Conservation (phyloP, 2,329 filamentous ascomycete species). For the Onygenales sp. region DNA sequence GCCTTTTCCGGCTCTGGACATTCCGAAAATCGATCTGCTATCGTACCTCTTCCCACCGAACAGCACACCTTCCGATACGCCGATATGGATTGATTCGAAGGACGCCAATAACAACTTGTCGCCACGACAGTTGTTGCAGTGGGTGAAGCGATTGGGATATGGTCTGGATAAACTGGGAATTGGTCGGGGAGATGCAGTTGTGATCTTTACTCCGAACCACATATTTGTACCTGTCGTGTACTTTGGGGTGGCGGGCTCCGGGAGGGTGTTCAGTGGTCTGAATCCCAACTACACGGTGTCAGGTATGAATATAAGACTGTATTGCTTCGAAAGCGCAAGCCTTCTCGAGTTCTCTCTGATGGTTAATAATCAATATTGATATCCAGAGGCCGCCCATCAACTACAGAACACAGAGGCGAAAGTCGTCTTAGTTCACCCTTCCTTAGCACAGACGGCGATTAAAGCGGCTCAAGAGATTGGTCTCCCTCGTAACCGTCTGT, state of each 20-base stretch:
- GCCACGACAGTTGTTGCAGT: conserved; percentile 39
- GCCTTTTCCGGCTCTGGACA: conserved; percentile 8
- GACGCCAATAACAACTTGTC: conserved; percentile 38
- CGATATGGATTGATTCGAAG: conserved; percentile 46
- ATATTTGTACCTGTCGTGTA: conserved; percentile 48
- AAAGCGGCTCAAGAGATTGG: conserved; percentile 18
- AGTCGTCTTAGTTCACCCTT: conserved; percentile 41
- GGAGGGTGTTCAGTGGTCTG: conserved; percentile 45
- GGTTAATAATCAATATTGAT: not conserved
- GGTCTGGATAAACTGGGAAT: conserved; percentile 41
- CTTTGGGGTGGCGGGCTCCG: conserved; percentile 44
- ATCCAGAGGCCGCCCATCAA: conserved; percentile 42
- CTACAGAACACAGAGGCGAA: conserved; percentile 43
- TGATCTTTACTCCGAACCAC: conserved; percentile 48
- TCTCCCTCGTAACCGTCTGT: conserved; percentile 12
- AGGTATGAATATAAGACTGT: not conserved
- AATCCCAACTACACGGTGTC: conserved; percentile 43
- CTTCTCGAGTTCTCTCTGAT: too few species aligned
- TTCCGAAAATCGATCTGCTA: conserved; percentile 10
- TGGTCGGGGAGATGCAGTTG: conserved; percentile 41
- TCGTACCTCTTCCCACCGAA: conserved; percentile 11
- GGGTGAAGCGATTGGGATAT: conserved; percentile 43
- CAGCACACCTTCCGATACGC: conserved; percentile 23
- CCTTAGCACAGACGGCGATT: conserved; percentile 34
- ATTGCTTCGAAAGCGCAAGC: too few species aligned